Conservation (phyloP, 2,329 filamentous ascomycete species). For the Trichoderma endophyticum region DNA sequence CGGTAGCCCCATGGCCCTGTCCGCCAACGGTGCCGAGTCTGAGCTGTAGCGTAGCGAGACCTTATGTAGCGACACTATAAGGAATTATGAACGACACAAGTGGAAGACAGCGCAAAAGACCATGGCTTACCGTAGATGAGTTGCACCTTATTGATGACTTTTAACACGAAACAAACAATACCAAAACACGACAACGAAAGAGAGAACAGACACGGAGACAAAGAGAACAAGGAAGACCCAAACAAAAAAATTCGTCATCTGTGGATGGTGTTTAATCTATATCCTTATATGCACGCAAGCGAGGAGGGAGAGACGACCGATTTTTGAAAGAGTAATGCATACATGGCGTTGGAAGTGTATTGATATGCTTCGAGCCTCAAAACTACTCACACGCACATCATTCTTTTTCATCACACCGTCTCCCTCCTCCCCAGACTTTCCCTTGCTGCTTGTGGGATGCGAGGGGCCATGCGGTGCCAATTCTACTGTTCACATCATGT, state of each 20-base stretch:
- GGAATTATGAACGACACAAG: neutral
- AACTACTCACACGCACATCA: neutral
- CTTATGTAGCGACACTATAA: constrained; percentile 15
- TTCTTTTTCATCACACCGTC: neutral
- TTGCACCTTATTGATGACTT: constrained; percentile 4
- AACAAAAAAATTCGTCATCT: neutral
- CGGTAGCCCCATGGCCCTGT: constrained; percentile 56
- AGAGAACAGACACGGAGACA: neutral
- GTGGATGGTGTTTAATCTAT: neutral
- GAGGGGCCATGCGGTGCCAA: neutral
- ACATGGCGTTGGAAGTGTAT: constrained; percentile 32
- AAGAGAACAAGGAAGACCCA: no score
- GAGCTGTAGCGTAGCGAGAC: constrained; percentile 43
- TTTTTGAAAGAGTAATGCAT: constrained; percentile 28
- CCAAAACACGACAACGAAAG: neutral
- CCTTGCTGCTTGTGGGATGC: neutral
- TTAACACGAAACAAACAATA: neutral
- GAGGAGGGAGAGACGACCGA: neutral
- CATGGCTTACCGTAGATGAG: neutral
- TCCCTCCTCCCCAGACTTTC: neutral
- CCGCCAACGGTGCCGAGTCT: constrained; percentile 56
- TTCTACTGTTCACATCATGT: neutral
- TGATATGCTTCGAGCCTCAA: neutral
- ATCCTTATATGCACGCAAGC: neutral
- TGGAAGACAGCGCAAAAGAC: neutral